Conservation (phyloP, 352 stramenopile species). For the Globisporangium iwayamae region DNA sequence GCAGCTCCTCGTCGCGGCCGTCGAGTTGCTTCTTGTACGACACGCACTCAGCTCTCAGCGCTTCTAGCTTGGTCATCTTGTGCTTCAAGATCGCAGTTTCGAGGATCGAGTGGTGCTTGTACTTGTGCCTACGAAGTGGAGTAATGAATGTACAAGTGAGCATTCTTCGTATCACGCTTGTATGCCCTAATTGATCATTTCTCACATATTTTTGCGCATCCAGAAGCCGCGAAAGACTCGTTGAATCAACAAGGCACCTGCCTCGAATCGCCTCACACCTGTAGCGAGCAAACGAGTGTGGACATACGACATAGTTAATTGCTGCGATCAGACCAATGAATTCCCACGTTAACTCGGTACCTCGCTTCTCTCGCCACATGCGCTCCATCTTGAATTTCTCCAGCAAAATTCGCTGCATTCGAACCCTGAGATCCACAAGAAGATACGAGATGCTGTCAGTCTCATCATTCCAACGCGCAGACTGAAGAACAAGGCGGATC, state of each 20-base stretch:
- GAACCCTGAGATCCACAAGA: conserved; percentile 10
- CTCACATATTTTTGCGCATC: conserved; percentile 24
- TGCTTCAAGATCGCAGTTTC: conserved; percentile 12
- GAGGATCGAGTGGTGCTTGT: conserved; percentile 10
- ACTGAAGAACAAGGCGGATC: background rate
- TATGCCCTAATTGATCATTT: too few species aligned
- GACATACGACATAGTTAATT: background rate
- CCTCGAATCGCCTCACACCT: conserved; percentile 29
- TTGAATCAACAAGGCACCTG: conserved; percentile 36
- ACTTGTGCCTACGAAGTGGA: background rate
- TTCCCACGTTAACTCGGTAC: conserved; percentile 1
- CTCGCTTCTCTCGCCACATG: conserved; percentile 27
- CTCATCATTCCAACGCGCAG: too few species aligned
- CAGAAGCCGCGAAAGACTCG: conserved; percentile 40
- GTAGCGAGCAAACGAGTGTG: background rate
- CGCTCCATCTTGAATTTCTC: conserved; percentile 27
- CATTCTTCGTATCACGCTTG: too few species aligned
- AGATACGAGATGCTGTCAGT: background rate
- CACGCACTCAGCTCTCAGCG: conserved; percentile 16
- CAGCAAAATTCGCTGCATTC: conserved; percentile 18
- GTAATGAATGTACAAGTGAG: background rate
- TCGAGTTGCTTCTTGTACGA: conserved; percentile 25
- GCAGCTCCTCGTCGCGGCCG: conserved; percentile 14
- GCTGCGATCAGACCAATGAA: too few species aligned
- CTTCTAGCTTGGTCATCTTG: conserved; percentile 23